phyloP scores from a whole-genome alignment of 495 filamentous ascomycete species.

The Chaetomium cochliodes region DNA sequence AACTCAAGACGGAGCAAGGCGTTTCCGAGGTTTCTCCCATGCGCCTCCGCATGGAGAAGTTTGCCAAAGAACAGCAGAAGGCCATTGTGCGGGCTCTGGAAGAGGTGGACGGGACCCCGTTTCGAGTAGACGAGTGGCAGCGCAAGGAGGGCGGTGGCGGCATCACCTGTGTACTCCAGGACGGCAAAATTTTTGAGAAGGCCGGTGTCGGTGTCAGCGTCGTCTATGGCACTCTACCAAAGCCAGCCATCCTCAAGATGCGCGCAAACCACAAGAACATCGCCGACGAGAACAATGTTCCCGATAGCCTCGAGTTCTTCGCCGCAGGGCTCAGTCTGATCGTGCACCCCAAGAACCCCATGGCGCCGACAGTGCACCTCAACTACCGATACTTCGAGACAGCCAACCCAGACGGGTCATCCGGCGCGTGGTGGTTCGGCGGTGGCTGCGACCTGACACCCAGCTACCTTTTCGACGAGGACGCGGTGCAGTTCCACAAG shows the following conservation, averaged over 20 bases:
- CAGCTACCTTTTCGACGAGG: constrained; percentile 91
- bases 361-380: constrained; percentile 95
- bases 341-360: constrained; percentile 88
- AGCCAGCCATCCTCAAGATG: constrained; percentile 89
- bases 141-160: constrained; percentile 79
- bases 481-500: constrained; percentile 94
- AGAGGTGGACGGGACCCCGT: constrained; percentile 75
- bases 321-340: constrained; percentile 91
- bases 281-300: constrained; percentile 59
- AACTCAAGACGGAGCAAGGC: constrained; percentile 63
- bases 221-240: constrained; percentile 89
- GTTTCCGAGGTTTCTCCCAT: constrained; percentile 78
- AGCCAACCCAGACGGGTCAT: constrained; percentile 65
- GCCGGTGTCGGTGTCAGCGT: constrained; percentile 93
- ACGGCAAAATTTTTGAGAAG: constrained; percentile 97
- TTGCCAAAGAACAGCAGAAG: constrained; percentile 88
- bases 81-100: constrained; percentile 80
- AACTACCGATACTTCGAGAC: constrained; percentile 99
- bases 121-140: constrained; percentile 81
- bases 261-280: constrained; percentile 91
- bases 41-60: constrained; percentile 94
- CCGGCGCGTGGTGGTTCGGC: constrained; percentile 95
- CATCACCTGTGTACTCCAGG: constrained; percentile 90
- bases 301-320: constrained; percentile 84
- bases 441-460: constrained; percentile 94